A percentile compares a stretch with the other conserved stretches of the same genome.
Evolutionary conservation across 768 basidiomycete species (phyloP).

Genomic region (Phlebiopsis flavidoalba): DNA sequence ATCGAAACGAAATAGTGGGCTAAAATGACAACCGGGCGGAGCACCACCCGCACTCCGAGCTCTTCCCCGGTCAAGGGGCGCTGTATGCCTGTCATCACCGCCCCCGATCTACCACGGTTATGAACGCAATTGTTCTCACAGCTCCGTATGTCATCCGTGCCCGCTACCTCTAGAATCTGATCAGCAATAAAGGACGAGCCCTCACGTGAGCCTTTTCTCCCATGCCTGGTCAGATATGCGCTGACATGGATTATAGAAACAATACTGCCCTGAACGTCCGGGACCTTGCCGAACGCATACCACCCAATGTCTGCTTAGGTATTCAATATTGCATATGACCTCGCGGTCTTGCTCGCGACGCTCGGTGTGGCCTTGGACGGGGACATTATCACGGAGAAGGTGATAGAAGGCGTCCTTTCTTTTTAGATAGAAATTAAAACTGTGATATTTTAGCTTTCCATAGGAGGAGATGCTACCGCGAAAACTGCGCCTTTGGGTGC

Average conservation of each 20-base stretch:
- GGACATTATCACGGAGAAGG: background rate
- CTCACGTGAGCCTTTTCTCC: background rate
- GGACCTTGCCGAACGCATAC: no score
- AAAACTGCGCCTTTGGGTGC: background rate
- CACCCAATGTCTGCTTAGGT: background rate
- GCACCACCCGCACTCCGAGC: no score
- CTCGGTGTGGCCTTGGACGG: background rate
- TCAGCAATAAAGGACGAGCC: background rate
- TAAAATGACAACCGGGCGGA: no score
- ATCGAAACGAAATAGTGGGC: no score
- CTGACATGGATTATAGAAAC: background rate
- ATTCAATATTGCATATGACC: background rate
- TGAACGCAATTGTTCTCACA: background rate
- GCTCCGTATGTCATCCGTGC: background rate
- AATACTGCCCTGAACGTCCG: background rate
- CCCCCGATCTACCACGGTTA: background rate
- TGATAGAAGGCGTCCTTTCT: background rate
- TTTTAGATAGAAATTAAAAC: background rate
- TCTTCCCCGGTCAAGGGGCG: no score
- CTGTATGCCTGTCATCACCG: no score
- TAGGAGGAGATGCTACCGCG: background rate
- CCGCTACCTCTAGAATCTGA: background rate
- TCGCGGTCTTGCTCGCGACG: background rate
- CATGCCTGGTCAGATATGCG: background rate
- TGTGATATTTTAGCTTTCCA: background rate